phyloP scores from a whole-genome alignment of 208 protist species.

The Crithidia sp. region DNA sequence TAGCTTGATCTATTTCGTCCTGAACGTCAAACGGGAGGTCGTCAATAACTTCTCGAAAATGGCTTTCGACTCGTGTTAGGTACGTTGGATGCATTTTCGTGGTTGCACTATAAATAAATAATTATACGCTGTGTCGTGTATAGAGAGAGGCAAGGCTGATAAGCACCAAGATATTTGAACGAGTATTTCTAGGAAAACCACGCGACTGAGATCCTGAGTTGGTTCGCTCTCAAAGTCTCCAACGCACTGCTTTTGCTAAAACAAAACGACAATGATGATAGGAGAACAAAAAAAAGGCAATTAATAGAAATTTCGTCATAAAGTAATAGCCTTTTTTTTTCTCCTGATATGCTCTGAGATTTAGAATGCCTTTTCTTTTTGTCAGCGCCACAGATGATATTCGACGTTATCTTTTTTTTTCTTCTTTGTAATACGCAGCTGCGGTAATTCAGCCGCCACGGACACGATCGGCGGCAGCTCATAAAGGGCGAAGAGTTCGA shows the following conservation, averaged over 20 bases:
- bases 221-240: no score
- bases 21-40: constrained; percentile 28
- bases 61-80: constrained; percentile 12
- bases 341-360: not conserved
- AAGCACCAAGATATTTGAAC: not conserved
- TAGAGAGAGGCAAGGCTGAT: not conserved
- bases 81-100: constrained; percentile 26
- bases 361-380: no score
- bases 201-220: no score
- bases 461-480: no score
- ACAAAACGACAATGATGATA: not conserved
- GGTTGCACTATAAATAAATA: not conserved
- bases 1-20: constrained; percentile 39
- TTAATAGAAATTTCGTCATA: not conserved
- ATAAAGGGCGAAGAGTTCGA: no score
- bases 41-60: constrained; percentile 7
- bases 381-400: no score
- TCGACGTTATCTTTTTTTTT: no score
- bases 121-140: not conserved
- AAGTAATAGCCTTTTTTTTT: not conserved
- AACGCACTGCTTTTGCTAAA: not conserved
- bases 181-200: no score
- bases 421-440: no score
- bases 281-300: not conserved
- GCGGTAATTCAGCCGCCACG: no score